These are phyloP conservation scores for Paecilomyces sp. DNA, from an alignment of 2,329 filamentous ascomycete species.

Conservation along the genomic window DNA sequence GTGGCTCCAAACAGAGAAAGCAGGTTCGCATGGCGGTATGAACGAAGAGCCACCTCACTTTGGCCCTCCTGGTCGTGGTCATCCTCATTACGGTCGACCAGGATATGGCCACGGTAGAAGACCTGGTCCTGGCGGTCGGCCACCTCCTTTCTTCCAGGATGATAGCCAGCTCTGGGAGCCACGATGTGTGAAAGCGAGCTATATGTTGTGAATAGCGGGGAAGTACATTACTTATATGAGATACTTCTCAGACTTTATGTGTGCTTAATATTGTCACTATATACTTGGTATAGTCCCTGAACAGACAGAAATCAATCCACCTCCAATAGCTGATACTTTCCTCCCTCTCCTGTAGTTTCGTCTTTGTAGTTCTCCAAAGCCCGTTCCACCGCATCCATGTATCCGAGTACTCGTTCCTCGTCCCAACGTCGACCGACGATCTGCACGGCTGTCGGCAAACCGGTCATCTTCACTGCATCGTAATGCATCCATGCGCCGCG, in stretches of 20 bases:
- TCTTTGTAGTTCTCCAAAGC: constrained; percentile 51
- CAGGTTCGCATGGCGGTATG: constrained; percentile 7
- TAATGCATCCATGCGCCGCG: too few relatives aligned
- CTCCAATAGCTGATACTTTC: constrained; percentile 29
- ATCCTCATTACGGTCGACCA: background rate
- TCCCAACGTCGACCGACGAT: constrained; percentile 49
- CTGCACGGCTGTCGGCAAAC: too few relatives aligned
- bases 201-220: background rate
- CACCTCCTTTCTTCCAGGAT: constrained; percentile 6
- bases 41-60: constrained; percentile 2
- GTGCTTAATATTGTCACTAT: background rate
- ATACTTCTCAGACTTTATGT: background rate
- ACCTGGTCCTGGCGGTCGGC: background rate
- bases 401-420: constrained; percentile 73
- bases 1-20: background rate
- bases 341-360: constrained; percentile 22
- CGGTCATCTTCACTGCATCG: too few relatives aligned
- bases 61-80: background rate
- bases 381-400: constrained; percentile 73
- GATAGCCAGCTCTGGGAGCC: constrained; percentile 20
- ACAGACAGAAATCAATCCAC: constrained; percentile 19
- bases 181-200: constrained; percentile 14
- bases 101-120: background rate
- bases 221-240: background rate
- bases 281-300: background rate